A percentile compares a stretch with the other conserved stretches of the same genome.
These are phyloP conservation scores for Umbelopsis sp. DNA, from an alignment of 192 early-diverging fungal species.

Conservation along the genomic window DNA sequence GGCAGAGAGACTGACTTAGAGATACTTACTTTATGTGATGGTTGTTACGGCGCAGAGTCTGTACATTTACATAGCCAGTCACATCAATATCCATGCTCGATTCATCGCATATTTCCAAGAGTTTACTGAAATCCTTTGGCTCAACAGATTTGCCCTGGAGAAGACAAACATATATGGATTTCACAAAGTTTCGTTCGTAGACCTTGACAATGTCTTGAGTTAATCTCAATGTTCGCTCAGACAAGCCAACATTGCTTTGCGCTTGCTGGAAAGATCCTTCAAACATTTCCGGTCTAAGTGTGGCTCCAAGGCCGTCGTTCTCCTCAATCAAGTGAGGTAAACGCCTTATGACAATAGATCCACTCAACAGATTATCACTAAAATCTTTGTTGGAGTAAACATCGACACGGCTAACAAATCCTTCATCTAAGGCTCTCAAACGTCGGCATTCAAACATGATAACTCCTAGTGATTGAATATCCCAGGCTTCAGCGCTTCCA, in stretches of 20 bases:
- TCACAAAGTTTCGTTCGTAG: conserved; percentile 56
- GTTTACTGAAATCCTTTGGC: conserved; percentile 49
- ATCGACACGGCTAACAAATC: conserved; percentile 13
- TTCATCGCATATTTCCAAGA: conserved; percentile 49
- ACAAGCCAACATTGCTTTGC: conserved; percentile 4
- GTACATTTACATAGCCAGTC: conserved; percentile 58
- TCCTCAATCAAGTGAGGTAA: conserved; percentile 22
- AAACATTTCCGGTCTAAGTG: conserved; percentile 30
- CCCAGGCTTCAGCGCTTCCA: conserved; percentile 22
- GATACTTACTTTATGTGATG: conserved; percentile 36
- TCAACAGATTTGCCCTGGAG: conserved; percentile 52
- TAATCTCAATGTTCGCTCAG: conserved; percentile 33
- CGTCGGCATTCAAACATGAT: conserved; percentile 58
- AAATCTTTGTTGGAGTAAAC: conserved; percentile 1
- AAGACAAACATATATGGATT: conserved; percentile 55
- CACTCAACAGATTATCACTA: background rate
- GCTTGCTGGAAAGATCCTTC: conserved; percentile 22
- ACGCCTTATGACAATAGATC: background rate
- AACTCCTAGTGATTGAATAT: conserved; percentile 38
- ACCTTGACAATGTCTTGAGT: conserved; percentile 48
- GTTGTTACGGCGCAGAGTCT: conserved; percentile 31
- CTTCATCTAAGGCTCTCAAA: conserved; percentile 18
- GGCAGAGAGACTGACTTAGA: background rate
- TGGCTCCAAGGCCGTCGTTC: conserved; percentile 30
- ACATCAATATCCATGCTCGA: conserved; percentile 58